phyloP scores from a whole-genome alignment of 306 rosid genomes.

The Quercus mongolica region DNA sequence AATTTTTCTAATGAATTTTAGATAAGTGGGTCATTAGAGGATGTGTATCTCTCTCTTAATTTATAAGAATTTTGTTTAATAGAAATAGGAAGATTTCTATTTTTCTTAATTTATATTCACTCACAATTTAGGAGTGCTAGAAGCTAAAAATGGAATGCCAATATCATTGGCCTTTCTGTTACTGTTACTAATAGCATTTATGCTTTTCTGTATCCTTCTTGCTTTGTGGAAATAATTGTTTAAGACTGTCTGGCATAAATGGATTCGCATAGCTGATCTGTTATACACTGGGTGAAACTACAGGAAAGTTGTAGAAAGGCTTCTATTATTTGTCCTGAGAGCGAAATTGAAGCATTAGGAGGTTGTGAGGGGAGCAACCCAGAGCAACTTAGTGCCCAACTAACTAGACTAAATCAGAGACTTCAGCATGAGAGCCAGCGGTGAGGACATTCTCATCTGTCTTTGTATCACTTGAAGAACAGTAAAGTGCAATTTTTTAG shows the following conservation, averaged over 20 bases:
- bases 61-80: not conserved
- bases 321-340: constrained; percentile 67
- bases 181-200: not conserved
- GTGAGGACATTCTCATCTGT: constrained; percentile 27
- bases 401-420: constrained; percentile 54
- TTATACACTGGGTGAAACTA: constrained; percentile 30
- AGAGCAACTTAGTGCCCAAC: constrained; percentile 67
- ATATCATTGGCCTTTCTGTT: not conserved
- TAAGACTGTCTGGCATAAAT: not conserved
- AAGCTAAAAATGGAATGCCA: not conserved
- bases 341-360: constrained; percentile 59
- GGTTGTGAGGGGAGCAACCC: constrained; percentile 67
- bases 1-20: not conserved
- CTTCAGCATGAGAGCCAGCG: constrained; percentile 66
- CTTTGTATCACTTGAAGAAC: constrained; percentile 10
- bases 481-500: constrained; percentile 11
- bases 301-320: constrained; percentile 71
- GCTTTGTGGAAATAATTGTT: not conserved
- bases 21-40: not conserved
- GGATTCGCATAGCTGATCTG: constrained; percentile 4
- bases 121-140: not conserved
- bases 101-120: not conserved
- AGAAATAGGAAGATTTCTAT: not conserved
- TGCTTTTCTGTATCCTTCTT: constrained; percentile 11
- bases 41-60: not conserved